Evolutionary conservation across 2,329 filamentous ascomycete species (phyloP).

Genomic region (Ophiostoma novo-ulmi): DNA sequence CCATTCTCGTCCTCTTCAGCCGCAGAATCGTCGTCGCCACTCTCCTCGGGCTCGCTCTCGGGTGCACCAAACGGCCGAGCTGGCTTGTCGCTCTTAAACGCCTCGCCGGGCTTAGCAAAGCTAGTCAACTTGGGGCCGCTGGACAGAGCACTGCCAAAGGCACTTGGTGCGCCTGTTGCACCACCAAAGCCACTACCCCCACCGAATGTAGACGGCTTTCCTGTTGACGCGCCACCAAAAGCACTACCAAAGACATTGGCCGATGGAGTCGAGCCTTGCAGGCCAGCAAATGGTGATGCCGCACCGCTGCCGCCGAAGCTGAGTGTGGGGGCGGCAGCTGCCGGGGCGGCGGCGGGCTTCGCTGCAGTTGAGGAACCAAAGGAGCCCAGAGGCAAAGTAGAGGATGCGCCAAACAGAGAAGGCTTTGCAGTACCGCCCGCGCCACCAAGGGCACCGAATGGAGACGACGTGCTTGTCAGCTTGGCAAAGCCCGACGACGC

Average conservation of each 20-base stretch:
- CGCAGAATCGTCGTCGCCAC: slow-evolving; percentile 35
- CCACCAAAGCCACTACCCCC: slow-evolving; percentile 22
- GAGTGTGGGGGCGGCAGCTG: slow-evolving; percentile 30
- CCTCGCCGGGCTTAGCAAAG: slow-evolving; percentile 62
- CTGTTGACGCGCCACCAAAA: slow-evolving; percentile 36
- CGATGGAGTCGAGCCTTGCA: slow-evolving; percentile 24
- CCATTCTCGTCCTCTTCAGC: slow-evolving; percentile 46
- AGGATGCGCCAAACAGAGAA: slow-evolving; percentile 45
- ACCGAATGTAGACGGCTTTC: slow-evolving; percentile 30
- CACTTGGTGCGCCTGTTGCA: slow-evolving; percentile 31
- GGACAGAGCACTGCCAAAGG: slow-evolving; percentile 37
- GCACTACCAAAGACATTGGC: slow-evolving; percentile 21
- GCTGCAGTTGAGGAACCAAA: slow-evolving; percentile 33
- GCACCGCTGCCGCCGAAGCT: slow-evolving; percentile 42
- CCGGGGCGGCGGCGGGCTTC: slow-evolving; percentile 27
- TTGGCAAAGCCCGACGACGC: slow-evolving; percentile 63
- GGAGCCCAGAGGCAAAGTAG: slow-evolving; percentile 35
- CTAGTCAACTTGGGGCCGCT: slow-evolving; percentile 52
- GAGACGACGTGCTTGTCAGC: slow-evolving; percentile 58
- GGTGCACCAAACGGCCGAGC: slow-evolving; percentile 73
- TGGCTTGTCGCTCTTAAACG: slow-evolving; percentile 54
- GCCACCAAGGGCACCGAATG: slow-evolving; percentile 54
- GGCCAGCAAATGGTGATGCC: slow-evolving; percentile 44
- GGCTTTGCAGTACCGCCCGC: slow-evolving; percentile 41
- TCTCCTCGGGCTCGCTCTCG: slow-evolving; percentile 57